Evolutionary conservation across 2,329 filamentous ascomycete genomes (phyloP).

Genomic region (Fusarium continuum): DNA sequence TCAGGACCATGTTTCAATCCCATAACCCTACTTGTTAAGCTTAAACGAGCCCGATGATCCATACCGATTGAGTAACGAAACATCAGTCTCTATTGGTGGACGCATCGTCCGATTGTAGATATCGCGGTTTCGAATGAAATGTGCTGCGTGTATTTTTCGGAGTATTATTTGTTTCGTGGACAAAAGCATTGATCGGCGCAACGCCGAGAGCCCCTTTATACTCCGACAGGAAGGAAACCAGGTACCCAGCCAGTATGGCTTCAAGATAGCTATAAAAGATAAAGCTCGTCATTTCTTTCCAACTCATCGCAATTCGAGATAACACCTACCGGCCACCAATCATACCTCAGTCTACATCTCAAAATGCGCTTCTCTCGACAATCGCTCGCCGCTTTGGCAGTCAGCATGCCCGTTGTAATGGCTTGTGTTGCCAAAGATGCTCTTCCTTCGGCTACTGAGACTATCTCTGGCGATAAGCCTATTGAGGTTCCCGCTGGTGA

Average conservation of each 20-base stretch:
- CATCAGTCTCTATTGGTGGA: neutral
- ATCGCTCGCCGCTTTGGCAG: slow-evolving; percentile 9
- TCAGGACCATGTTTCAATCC: neutral
- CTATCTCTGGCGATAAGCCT: no score
- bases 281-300: neutral
- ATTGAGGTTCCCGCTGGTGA: no score
- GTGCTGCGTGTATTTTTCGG: neutral
- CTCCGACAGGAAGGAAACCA: neutral
- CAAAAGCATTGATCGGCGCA: neutral
- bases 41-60: neutral
- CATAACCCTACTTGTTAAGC: neutral
- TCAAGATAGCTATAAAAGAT: neutral
- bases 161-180: neutral
- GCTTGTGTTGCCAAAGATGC: slow-evolving; percentile 42
- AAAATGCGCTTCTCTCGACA: neutral
- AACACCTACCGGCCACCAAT: no score
- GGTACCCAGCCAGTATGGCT: neutral
- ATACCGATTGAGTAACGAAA: neutral
- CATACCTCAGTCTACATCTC: no score
- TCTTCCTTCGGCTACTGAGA: no score
- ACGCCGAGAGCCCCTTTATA: neutral
- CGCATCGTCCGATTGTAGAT: no score
- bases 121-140: neutral
- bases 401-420: slow-evolving; percentile 41
- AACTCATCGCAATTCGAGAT: neutral